Base-by-base conservation (phyloP, 495 filamentous ascomycete genomes). In the Letharia lupina region DNA sequence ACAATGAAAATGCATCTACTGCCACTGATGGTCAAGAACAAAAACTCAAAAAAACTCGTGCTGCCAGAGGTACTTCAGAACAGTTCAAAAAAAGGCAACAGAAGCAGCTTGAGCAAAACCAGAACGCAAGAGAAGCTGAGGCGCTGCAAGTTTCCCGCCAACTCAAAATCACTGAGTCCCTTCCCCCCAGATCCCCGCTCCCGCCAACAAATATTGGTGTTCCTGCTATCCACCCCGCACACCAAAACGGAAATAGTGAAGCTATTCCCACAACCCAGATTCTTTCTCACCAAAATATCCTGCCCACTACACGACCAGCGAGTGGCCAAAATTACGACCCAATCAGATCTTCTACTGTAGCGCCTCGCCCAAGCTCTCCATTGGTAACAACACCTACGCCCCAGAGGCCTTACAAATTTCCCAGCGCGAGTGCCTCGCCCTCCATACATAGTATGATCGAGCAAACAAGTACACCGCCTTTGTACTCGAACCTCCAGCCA, bases 401-500 rank as follows among this genome's bases (percentile, higher is more conserved):
- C 33, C 68, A 68, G 13, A 68, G 60, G 50, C 65, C 70, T 28
- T 40, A 67, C 50, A 88, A 85, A 71, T 84, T 59, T 54, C 28
- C 62, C 12, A 67, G 89, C 61, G 89, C 91, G 23, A 94, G 89
- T 73, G 89, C 89, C 28, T 96, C 92, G 35, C 91, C 92, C 11
- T 91, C 92, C 0, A 96, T 96, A 67, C 86, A 91, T 28, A 94
- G 90, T 73, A 81, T 96, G 45, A 91, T 96, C 50, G 91, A 96
- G 67, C 90, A 90, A 11, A 64, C 75, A 77, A 61, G 74, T 47
- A 67, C 79, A 44, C 75, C 80, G 33, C 81, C 83, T 4, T 78
- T 78, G 31, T 58, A 67, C 42, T 12, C 63, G 15, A 68, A 68
- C 40, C 44, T 69, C 65, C 70, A 61, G 65, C 60, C 66, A 59